phyloP scores from a whole-genome alignment of 108 stramenopile genomes.

The Nitzschia palea region DNA sequence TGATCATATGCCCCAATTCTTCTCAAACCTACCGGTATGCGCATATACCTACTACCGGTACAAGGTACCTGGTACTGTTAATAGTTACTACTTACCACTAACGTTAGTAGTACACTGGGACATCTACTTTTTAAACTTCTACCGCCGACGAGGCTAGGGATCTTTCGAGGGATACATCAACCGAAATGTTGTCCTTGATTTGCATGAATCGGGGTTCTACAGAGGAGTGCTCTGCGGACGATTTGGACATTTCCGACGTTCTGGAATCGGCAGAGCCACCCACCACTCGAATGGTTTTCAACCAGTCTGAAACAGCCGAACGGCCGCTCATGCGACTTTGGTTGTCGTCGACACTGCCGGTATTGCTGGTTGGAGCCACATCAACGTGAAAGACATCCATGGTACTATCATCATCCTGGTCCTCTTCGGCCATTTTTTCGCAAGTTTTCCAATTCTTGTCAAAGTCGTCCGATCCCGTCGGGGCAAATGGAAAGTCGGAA shows the following conservation, averaged over 20 bases:
- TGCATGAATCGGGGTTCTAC: conserved; percentile 4
- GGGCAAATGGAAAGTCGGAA: not conserved
- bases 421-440: conserved; percentile 22
- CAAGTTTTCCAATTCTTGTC: conserved; percentile 21
- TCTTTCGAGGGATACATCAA: conserved; percentile 18
- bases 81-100: too few relatives aligned
- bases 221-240: conserved; percentile 15
- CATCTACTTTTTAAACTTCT: conserved; percentile 4
- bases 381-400: conserved; percentile 35
- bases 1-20: too few relatives aligned
- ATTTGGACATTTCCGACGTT: conserved; percentile 11
- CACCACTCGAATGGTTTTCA: conserved; percentile 45
- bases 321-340: conserved; percentile 16
- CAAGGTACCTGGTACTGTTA: too few relatives aligned
- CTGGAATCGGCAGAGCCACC: conserved; percentile 20
- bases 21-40: too few relatives aligned
- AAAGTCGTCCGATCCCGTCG: conserved; percentile 5
- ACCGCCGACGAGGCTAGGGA: conserved; percentile 32
- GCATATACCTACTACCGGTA: too few relatives aligned
- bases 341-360: conserved; percentile 7
- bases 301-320: conserved; percentile 46
- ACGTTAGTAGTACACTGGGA: too few relatives aligned
- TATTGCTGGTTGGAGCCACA: conserved; percentile 1
- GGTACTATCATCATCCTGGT: conserved; percentile 12
- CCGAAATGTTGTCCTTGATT: conserved; percentile 2